Conservation (phyloP, 768 basidiomycete species). For the Boletus reticulatus region DNA sequence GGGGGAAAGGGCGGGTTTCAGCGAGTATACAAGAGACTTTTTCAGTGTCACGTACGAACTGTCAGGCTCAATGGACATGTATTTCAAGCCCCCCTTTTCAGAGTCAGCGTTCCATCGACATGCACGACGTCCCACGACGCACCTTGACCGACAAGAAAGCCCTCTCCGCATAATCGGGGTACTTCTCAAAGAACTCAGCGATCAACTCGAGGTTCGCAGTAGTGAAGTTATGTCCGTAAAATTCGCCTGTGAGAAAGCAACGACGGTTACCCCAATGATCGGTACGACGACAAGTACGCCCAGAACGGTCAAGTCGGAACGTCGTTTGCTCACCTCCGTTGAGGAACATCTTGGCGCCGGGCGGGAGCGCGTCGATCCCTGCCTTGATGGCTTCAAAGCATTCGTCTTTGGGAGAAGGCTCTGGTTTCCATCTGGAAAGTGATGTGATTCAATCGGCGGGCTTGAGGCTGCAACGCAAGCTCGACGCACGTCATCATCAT, state of each 20-base stretch:
- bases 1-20: background rate
- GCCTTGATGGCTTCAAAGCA: slow-evolving; percentile 48
- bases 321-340: slow-evolving; percentile 40
- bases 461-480: too few species aligned
- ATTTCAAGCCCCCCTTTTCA: background rate
- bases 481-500: slow-evolving; percentile 53
- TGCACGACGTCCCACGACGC: background rate
- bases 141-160: slow-evolving; percentile 38
- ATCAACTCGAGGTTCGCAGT: slow-evolving; percentile 50
- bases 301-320: too few species aligned
- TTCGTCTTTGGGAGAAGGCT: slow-evolving; percentile 46
- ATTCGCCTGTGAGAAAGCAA: slow-evolving; percentile 39
- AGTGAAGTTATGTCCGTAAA: slow-evolving; percentile 48
- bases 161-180: slow-evolving; percentile 34
- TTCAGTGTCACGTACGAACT: slow-evolving; percentile 27
- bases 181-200: slow-evolving; percentile 44
- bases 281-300: too few species aligned
- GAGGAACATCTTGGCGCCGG: slow-evolving; percentile 46
- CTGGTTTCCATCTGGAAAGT: slow-evolving; percentile 40
- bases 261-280: background rate
- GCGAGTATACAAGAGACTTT: background rate
- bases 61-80: slow-evolving; percentile 12
- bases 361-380: slow-evolving; percentile 42
- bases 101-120: background rate
- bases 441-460: background rate